phyloP scores from a whole-genome alignment of 768 basidiomycete species.

The Plicaturopsis crispa region DNA sequence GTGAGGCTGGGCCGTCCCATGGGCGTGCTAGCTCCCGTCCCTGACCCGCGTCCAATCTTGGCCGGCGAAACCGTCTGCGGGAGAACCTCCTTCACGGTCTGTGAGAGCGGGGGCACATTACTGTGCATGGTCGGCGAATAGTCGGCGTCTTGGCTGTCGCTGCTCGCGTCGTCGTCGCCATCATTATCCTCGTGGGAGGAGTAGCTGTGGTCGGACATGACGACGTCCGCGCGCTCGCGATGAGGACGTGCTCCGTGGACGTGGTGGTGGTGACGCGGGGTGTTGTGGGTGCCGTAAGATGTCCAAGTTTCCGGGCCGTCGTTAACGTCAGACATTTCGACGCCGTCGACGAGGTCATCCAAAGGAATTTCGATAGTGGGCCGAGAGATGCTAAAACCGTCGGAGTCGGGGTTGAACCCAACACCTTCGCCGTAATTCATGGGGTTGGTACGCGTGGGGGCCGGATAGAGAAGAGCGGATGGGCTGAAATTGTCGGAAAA shows the following conservation, averaged over 20 bases:
- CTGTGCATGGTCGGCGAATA: conserved; percentile 23
- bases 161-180: conserved; percentile 13
- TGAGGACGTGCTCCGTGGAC: conserved; percentile 12
- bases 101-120: conserved; percentile 28
- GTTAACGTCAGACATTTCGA: conserved; percentile 28
- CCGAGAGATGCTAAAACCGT: conserved; percentile 45
- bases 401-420: conserved; percentile 35
- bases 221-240: conserved; percentile 14
- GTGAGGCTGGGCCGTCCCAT: conserved; percentile 51
- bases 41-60: conserved; percentile 48
- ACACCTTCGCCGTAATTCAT: conserved; percentile 78
- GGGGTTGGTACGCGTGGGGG: conserved; percentile 57
- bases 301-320: conserved; percentile 16
- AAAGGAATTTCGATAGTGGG: conserved; percentile 83
- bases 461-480: conserved; percentile 60
- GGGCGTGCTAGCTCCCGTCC: conserved; percentile 38
- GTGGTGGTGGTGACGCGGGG: conserved; percentile 10
- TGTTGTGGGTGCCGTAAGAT: conserved; percentile 3
- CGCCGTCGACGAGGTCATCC: conserved; percentile 66
- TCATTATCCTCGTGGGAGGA: conserved; percentile 30
- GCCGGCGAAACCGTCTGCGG: conserved; percentile 53
- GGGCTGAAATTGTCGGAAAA: conserved; percentile 76
- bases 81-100: conserved; percentile 31
- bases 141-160: too few species aligned
- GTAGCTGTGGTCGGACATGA: conserved; percentile 20